These are phyloP conservation scores for Dactylonectria macrodidyma DNA, from an alignment of 2,329 filamentous ascomycete species.

Conservation along the genomic window DNA sequence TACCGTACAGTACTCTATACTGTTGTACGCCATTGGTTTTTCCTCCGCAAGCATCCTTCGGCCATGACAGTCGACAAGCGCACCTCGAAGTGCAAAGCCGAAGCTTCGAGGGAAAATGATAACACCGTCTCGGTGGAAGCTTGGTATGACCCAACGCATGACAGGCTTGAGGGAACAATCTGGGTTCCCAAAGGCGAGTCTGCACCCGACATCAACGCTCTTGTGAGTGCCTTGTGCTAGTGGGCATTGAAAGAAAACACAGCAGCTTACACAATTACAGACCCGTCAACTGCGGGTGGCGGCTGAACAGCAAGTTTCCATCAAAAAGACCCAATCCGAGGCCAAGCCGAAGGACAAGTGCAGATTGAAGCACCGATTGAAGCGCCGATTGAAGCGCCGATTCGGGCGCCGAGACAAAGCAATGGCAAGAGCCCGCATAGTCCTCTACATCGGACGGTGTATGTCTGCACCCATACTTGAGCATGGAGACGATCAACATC, in stretches of 20 bases:
- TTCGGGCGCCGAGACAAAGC: not conserved
- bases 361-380: too few relatives aligned
- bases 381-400: not conserved
- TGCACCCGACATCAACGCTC: not conserved
- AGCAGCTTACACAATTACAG: too few relatives aligned
- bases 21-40: too few relatives aligned
- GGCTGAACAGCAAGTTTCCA: not conserved
- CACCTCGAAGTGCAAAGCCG: not conserved
- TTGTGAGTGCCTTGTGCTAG: not conserved
- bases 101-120: not conserved
- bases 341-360: not conserved
- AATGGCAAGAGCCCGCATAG: not conserved
- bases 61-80: not conserved
- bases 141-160: not conserved
- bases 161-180: not conserved
- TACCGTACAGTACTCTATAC: too few relatives aligned
- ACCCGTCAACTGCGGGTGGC: not conserved
- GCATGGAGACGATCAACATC: not conserved
- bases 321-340: too few relatives aligned
- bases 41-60: not conserved
- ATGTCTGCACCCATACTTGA: not conserved
- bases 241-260: too few relatives aligned
- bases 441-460: not conserved
- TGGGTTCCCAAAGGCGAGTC: constrained; percentile 3
- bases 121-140: not conserved